Percentiles rank a stretch among this genome's conserved stretches.
phyloP scores from a whole-genome alignment of 2,329 filamentous ascomycete genomes.

The Cercospora zeina region DNA sequence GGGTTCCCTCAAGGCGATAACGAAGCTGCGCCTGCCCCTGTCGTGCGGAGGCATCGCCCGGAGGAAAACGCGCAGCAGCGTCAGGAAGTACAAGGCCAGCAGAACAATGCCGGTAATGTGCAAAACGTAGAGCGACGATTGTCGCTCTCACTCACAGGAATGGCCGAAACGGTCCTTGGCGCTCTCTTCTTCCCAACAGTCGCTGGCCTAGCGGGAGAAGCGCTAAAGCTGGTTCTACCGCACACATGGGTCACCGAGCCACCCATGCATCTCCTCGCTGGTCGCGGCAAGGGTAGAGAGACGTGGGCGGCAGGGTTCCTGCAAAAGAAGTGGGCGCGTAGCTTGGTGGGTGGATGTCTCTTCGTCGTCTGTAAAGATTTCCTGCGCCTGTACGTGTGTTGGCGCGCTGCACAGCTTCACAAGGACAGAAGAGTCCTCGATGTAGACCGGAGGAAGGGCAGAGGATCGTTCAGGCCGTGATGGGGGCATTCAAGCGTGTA shows the following conservation, averaged over 20 bases:
- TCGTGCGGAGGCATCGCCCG: not conserved
- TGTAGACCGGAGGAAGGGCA: constrained; percentile 31
- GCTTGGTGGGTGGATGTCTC: constrained; percentile 81
- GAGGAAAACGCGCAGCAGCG: not conserved
- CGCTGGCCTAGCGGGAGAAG: constrained; percentile 73
- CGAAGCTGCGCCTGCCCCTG: constrained; percentile 14
- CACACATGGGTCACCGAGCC: constrained; percentile 61
- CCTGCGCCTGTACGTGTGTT: constrained; percentile 59
- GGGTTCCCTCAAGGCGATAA: constrained; percentile 13
- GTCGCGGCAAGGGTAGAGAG: not conserved
- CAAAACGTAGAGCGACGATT: constrained; percentile 41
- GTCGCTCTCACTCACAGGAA: constrained; percentile 54
- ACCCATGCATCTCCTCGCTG: constrained; percentile 15
- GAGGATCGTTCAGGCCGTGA: constrained; percentile 7
- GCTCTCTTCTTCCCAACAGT: constrained; percentile 80
- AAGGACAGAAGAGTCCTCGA: constrained; percentile 49
- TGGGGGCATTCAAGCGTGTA: not conserved
- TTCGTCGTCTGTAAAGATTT: constrained; percentile 81
- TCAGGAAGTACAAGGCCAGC: constrained; percentile 23
- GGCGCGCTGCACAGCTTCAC: constrained; percentile 54
- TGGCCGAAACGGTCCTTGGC: constrained; percentile 63
- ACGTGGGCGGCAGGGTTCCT: constrained; percentile 53
- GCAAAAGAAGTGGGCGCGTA: constrained; percentile 84
- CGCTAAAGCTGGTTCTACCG: constrained; percentile 69
- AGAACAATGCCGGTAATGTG: constrained; percentile 1